Percentiles rank a stretch among this genome's conserved stretches.
Conservation (phyloP, 352 stramenopile species). For the Globisporangium irregulare region DNA sequence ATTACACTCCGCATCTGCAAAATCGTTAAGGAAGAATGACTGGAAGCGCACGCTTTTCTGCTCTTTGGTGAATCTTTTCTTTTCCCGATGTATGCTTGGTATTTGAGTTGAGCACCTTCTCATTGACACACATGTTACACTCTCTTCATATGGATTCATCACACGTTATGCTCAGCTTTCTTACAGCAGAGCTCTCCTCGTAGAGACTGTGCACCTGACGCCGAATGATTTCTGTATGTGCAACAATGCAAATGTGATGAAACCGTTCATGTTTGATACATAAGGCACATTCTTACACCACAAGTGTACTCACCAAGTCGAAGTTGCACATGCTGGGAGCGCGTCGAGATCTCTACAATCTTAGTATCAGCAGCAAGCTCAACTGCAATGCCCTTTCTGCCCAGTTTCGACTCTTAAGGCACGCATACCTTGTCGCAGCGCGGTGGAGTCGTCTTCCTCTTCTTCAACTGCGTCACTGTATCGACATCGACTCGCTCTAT, state of each 20-base stretch:
- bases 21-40: not conserved
- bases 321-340: conserved; percentile 13
- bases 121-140: not conserved
- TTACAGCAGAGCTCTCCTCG: not conserved
- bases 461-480: not conserved
- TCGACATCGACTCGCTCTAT: not conserved
- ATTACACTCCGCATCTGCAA: not conserved
- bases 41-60: not conserved
- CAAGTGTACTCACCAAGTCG: conserved; percentile 7
- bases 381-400: not conserved
- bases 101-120: not conserved
- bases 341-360: conserved; percentile 11
- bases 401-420: too few species aligned
- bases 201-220: not conserved
- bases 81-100: not conserved
- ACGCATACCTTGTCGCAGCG: not conserved
- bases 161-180: not conserved
- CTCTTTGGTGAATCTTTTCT: not conserved
- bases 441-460: not conserved
- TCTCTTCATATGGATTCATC: not conserved
- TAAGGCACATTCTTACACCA: not conserved
- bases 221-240: not conserved
- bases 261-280: not conserved
- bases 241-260: not conserved
- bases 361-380: not conserved